phyloP scores from a whole-genome alignment of 129 eudicot genomes.

The Flaveria brownii region DNA sequence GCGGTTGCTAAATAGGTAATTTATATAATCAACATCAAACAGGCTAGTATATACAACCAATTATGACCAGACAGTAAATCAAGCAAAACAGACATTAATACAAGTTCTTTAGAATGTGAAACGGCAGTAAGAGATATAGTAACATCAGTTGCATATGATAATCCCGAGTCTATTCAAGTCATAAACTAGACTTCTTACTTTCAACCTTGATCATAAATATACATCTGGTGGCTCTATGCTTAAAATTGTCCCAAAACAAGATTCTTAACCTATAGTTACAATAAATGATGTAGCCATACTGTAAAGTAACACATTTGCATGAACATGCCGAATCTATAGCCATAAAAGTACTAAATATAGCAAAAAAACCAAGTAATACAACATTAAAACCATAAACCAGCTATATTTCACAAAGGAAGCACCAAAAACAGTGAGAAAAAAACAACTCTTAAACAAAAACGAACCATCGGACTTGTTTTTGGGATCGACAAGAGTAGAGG shows the following conservation, averaged over 20 bases:
- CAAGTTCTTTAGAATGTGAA: constrained; percentile 8
- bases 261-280: not conserved
- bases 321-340: not conserved
- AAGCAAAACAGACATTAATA: constrained; percentile 14
- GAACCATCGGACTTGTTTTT: constrained; percentile 57
- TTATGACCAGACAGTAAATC: constrained; percentile 8
- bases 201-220: too few relatives aligned
- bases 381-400: not conserved
- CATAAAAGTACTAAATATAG: not conserved
- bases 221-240: not conserved
- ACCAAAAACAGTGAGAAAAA: not conserved
- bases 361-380: not conserved
- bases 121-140: not conserved
- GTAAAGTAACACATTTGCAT: not conserved
- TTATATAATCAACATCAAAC: not conserved
- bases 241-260: not conserved
- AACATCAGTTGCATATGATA: not conserved
- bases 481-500: constrained; percentile 33
- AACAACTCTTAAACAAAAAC: not conserved
- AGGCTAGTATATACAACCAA: not conserved
- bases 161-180: not conserved
- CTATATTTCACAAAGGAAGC: not conserved
- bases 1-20: not conserved
- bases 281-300: not conserved
- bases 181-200: not conserved